Conservation (phyloP, 352 stramenopile species). For the Pythium apleroticum region DNA sequence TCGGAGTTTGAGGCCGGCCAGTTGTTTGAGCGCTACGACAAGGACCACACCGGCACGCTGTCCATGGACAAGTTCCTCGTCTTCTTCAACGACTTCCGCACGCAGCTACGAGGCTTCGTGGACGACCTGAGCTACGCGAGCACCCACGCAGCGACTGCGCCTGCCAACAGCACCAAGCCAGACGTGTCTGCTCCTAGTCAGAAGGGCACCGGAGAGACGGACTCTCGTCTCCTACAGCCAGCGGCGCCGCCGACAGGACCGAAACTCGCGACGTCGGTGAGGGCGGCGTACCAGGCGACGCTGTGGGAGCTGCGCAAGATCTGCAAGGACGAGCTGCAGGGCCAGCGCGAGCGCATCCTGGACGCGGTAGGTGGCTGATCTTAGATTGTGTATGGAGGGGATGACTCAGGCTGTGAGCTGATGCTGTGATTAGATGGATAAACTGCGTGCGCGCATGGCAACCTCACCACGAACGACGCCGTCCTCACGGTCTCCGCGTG, state of each 20-base stretch:
- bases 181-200: neutral
- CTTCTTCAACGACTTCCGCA: slow-evolving; percentile 77
- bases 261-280: slow-evolving; percentile 10
- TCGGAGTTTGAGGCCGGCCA: slow-evolving; percentile 85
- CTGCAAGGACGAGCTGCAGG: slow-evolving; percentile 53
- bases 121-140: slow-evolving; percentile 52
- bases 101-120: slow-evolving; percentile 61
- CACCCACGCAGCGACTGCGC: neutral
- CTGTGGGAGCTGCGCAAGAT: slow-evolving; percentile 66
- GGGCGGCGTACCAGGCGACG: slow-evolving; percentile 35
- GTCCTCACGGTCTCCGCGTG: neutral
- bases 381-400: slow-evolving; percentile 25
- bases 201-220: neutral
- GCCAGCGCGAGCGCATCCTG: slow-evolving; percentile 46
- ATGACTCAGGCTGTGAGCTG: neutral
- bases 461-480: neutral
- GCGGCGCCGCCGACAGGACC: neutral
- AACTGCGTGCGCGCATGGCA: neutral
- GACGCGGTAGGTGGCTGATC: slow-evolving; percentile 21
- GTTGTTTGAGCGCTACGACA: slow-evolving; percentile 82
- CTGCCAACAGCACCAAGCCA: neutral
- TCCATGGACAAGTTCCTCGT: slow-evolving; percentile 62
- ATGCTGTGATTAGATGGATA: neutral
- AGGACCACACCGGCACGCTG: slow-evolving; percentile 51
- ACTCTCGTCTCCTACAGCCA: neutral